phyloP scores from a whole-genome alignment of 768 basidiomycete species.

The Suillus ampliporus region DNA sequence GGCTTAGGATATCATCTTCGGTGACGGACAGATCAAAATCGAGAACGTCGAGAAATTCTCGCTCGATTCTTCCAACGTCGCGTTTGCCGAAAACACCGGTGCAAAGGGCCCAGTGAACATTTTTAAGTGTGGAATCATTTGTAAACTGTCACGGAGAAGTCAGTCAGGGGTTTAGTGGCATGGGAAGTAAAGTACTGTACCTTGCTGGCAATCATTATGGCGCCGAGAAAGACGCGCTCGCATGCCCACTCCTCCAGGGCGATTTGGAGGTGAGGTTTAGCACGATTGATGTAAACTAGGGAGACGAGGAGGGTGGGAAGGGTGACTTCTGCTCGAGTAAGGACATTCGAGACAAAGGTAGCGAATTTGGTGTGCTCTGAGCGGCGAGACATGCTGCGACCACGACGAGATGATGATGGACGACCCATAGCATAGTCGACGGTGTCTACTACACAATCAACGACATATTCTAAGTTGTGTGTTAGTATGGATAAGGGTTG shows the following conservation, averaged over 20 bases:
- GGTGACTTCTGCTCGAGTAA: constrained; percentile 75
- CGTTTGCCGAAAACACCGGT: constrained; percentile 83
- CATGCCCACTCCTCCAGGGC: constrained; percentile 86
- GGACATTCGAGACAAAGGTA: constrained; percentile 69
- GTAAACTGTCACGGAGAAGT: constrained; percentile 57
- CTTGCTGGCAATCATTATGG: constrained; percentile 88
- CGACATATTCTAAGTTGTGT: constrained; percentile 61
- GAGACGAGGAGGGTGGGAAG: constrained; percentile 71
- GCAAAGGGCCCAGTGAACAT: constrained; percentile 89
- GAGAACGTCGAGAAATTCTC: constrained; percentile 81
- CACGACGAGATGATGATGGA: constrained; percentile 57
- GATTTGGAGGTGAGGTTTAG: constrained; percentile 80
- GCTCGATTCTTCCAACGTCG: constrained; percentile 80
- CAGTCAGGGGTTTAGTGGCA: constrained; percentile 13
- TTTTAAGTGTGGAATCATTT: constrained; percentile 90
- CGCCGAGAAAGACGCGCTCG: constrained; percentile 89
- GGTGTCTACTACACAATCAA: constrained; percentile 71
- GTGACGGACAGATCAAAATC: constrained; percentile 73
- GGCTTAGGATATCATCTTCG: constrained; percentile 64
- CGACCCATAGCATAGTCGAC: constrained; percentile 81
- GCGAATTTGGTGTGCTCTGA: constrained; percentile 63
- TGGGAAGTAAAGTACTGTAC: constrained; percentile 44
- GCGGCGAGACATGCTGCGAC: constrained; percentile 52
- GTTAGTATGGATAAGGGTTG: neutral
- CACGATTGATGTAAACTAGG: constrained; percentile 78